Evolutionary conservation across 371 early-diverging fungal genomes (phyloP).

Genomic region (Mortierella sp.): DNA sequence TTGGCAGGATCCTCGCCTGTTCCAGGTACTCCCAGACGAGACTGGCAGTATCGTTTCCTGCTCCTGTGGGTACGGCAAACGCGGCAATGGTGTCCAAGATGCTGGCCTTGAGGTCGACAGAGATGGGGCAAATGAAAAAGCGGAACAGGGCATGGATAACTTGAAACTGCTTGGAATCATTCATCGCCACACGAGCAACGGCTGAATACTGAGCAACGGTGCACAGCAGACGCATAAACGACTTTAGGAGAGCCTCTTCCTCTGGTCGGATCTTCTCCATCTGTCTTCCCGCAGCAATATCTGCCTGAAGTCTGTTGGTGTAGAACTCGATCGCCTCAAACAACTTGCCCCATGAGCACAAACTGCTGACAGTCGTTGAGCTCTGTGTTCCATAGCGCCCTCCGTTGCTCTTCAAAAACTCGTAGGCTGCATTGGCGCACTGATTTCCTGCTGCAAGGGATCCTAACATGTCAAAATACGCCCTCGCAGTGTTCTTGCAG

Average conservation of each 20-base stretch:
- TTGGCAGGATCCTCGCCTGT: constrained; percentile 74
- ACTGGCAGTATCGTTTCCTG: constrained; percentile 62
- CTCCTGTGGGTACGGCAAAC: constrained; percentile 66
- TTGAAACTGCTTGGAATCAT: constrained; percentile 68
- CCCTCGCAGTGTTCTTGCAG: constrained; percentile 65
- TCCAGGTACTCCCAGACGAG: constrained; percentile 80
- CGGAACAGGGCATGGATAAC: constrained; percentile 74
- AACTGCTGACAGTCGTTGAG: constrained; percentile 53
- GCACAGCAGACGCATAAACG: constrained; percentile 74
- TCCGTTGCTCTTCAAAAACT: constrained; percentile 63
- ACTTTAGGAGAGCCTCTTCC: constrained; percentile 70
- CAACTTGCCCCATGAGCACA: constrained; percentile 72
- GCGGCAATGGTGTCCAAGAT: constrained; percentile 78
- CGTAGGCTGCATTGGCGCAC: constrained; percentile 70
- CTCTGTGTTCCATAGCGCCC: constrained; percentile 54
- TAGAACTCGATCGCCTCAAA: constrained; percentile 68
- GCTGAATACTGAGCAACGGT: constrained; percentile 72
- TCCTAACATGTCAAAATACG: constrained; percentile 81
- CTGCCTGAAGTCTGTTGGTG: constrained; percentile 47
- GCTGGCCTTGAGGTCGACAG: constrained; percentile 81
- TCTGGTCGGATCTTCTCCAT: constrained; percentile 63
- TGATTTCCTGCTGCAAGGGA: constrained; percentile 76
- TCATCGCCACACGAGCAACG: constrained; percentile 69
- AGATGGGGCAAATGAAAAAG: constrained; percentile 75
- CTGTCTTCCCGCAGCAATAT: constrained; percentile 22